Percentiles rank a stretch among this genome's conserved stretches.
Conservation (phyloP, 2,329 filamentous ascomycete genomes). For the Cadophora sp. region DNA sequence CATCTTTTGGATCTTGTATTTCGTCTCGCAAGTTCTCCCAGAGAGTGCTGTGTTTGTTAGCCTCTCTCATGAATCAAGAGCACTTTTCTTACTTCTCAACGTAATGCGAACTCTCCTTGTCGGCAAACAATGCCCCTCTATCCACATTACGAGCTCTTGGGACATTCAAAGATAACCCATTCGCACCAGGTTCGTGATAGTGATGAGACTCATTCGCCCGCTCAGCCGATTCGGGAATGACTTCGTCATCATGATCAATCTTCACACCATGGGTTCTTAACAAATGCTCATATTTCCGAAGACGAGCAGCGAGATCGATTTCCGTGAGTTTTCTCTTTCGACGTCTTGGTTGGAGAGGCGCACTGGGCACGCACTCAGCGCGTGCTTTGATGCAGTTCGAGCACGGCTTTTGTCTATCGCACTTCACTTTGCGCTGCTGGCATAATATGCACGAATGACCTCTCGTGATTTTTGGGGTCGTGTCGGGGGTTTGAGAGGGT, state of each 20-base stretch:
- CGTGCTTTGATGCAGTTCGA: conserved; percentile 43
- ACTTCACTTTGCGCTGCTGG: conserved; percentile 44
- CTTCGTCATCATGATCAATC: conserved; percentile 38
- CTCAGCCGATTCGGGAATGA: not conserved
- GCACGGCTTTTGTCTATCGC: conserved; percentile 43
- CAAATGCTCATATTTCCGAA: conserved; percentile 41
- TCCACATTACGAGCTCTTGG: conserved; percentile 19
- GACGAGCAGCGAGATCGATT: conserved; percentile 37
- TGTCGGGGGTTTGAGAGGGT: not conserved
- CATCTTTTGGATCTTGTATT: conserved; percentile 41
- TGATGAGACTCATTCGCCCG: not conserved
- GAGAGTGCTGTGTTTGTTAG: conserved; percentile 36
- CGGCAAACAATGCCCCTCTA: conserved; percentile 34
- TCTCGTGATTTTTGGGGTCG: conserved; percentile 28
- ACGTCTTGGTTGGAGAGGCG: conserved; percentile 38
- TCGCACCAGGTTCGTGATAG: not conserved
- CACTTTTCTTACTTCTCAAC: conserved; percentile 37
- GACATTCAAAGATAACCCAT: conserved; percentile 10
- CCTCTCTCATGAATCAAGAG: too few relatives aligned
- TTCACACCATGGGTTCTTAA: conserved; percentile 40
- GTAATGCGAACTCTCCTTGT: conserved; percentile 41
- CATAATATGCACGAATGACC: conserved; percentile 40
- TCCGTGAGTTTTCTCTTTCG: conserved; percentile 41
- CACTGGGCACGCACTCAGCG: conserved; percentile 40
- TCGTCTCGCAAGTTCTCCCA: conserved; percentile 44